These are phyloP conservation scores for Ganoderma meredithae DNA, from an alignment of 1,284 basidiomycete genomes.

Conservation along the genomic window DNA sequence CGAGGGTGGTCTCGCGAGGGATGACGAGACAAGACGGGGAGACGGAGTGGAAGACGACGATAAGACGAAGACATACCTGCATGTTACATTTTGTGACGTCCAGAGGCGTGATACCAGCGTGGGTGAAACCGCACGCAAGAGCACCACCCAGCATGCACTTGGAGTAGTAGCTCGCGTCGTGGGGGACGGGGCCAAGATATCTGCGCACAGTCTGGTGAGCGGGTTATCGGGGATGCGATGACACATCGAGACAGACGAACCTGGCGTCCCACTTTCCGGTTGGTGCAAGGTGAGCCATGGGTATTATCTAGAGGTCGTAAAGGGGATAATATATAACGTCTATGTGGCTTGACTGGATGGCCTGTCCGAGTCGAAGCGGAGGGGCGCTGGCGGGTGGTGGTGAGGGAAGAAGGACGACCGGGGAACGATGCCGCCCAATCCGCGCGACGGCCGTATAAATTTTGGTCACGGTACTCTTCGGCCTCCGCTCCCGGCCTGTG, in stretches of 20 bases:
- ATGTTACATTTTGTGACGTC: constrained; percentile 98
- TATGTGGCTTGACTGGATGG: constrained; percentile 41
- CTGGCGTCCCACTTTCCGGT: constrained; percentile 75
- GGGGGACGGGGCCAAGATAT: constrained; percentile 74
- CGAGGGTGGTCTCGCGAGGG: not conserved
- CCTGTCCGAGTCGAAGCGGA: constrained; percentile 41
- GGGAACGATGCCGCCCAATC: constrained; percentile 19
- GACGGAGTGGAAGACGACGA: constrained; percentile 30
- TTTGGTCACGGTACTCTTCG: constrained; percentile 27
- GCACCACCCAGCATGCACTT: constrained; percentile 91
- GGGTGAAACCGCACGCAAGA: constrained; percentile 93
- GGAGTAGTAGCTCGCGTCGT: constrained; percentile 76
- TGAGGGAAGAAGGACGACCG: constrained; percentile 1
- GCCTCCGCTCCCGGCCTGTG: constrained; percentile 27
- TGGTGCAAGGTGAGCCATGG: constrained; percentile 46
- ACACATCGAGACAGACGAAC: constrained; percentile 45
- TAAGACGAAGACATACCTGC: constrained; percentile 70
- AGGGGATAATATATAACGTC: constrained; percentile 31
- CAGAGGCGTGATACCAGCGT: constrained; percentile 92
- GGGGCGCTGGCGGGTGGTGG: constrained; percentile 4
- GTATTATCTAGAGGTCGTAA: constrained; percentile 41
- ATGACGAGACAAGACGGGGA: not conserved
- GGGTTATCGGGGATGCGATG: constrained; percentile 18
- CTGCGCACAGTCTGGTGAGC: constrained; percentile 43
- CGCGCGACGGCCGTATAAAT: constrained; percentile 26